These are phyloP conservation scores for Tricharina praecox DNA, from an alignment of 495 filamentous ascomycete genomes.

Conservation along the genomic window DNA sequence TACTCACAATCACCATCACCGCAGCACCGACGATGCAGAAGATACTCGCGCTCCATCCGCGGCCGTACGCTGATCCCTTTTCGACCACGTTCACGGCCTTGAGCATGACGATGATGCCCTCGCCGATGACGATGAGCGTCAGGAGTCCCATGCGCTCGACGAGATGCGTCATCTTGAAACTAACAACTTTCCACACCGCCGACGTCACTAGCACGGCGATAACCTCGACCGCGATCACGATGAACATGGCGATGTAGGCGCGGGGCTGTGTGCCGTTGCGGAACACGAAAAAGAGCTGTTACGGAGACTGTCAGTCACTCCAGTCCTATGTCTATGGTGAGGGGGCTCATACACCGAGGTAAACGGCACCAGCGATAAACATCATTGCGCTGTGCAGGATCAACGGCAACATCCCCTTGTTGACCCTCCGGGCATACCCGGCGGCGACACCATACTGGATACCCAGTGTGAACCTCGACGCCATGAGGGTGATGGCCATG, in stretches of 20 bases:
- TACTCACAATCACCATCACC: slow-evolving; percentile 25
- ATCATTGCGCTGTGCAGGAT: slow-evolving; percentile 33
- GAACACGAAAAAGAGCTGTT: too few species aligned
- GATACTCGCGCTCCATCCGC: slow-evolving; percentile 31
- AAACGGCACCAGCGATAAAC: slow-evolving; percentile 30
- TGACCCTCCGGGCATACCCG: slow-evolving; percentile 31
- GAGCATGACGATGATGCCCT: slow-evolving; percentile 41
- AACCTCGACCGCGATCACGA: slow-evolving; percentile 39
- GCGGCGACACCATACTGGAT: slow-evolving; percentile 41
- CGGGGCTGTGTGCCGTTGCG: neutral
- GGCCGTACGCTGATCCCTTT: slow-evolving; percentile 24
- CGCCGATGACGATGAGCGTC: slow-evolving; percentile 53
- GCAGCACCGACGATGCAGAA: slow-evolving; percentile 26
- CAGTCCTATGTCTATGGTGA: too few species aligned
- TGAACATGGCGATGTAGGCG: slow-evolving; percentile 47
- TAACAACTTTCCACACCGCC: slow-evolving; percentile 37
- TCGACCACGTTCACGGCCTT: slow-evolving; percentile 41
- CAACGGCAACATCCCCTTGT: slow-evolving; percentile 24
- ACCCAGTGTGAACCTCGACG: slow-evolving; percentile 40
- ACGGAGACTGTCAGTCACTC: too few species aligned
- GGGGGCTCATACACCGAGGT: slow-evolving; percentile 39
- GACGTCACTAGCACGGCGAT: slow-evolving; percentile 40
- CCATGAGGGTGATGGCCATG: slow-evolving; percentile 40
- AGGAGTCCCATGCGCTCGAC: slow-evolving; percentile 50
- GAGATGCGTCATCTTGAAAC: slow-evolving; percentile 49